Base-by-base conservation (phyloP, 192 early-diverging fungal species). In the Coemansia sp. region DNA sequence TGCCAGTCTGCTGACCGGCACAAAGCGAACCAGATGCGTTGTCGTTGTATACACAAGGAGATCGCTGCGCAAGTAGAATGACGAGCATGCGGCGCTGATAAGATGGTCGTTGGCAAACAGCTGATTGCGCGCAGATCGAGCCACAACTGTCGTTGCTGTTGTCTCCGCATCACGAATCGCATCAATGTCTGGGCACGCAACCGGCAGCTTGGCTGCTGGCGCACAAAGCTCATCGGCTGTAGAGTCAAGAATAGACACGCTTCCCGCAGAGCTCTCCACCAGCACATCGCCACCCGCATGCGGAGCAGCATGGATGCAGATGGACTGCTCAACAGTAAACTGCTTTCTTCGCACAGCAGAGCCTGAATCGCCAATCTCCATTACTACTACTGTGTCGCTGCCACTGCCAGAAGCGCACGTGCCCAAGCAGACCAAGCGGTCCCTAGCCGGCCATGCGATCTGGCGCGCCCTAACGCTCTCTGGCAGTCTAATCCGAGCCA, bases 21-120 rank as follows among this genome's bases (percentile, higher is more conserved):
- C 73, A 71, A 97, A 95, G 21, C 92, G 86, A 15, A 87, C 85
- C 41, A 84, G 78, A 63, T 99, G 95, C 9, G 85, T 89, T 5
- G 92, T 86, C 0, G 95, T 99, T 10, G 95, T 93, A 58, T 89
- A 90, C 15, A 98, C 84, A 49, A 99, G 73, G 72, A 91, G 93
- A 61, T 92, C 87, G 61, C 85, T 83, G 62, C 93, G 93, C 37
- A 96, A 58, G 52, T 87, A 91, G 66, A 94, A 98, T 13, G 95
- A 97, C 15, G 93, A 94, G 61, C 90, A 92, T 8, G 91, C 92
- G 0, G 88, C 70, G 26, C 91, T 86, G 11, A 99, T 66, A 26
- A 93, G 65, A 6, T 75, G 87, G 49, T 82, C 78, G 56, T 91
- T 89, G 41, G 87, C 88, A 76, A 90, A 96, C n/a, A 99, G 87